A percentile compares a stretch with the other conserved stretches of the same genome.
These are phyloP conservation scores for Torulaspora franciscae DNA, from an alignment of 805 yeast species.

Conservation along the genomic window DNA sequence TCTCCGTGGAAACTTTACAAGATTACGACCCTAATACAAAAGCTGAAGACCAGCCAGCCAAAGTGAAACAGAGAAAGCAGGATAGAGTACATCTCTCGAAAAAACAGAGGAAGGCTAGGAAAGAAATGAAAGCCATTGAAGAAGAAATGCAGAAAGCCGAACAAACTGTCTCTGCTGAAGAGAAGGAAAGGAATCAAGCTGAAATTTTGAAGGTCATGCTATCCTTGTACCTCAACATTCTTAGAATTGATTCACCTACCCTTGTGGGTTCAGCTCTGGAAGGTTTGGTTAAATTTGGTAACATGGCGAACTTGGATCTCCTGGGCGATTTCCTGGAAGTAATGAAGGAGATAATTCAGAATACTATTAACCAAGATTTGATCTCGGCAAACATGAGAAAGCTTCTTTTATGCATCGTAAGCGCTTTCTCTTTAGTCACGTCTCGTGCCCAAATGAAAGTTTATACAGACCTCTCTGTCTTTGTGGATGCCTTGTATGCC, in stretches of 20 bases:
- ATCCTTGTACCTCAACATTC: constrained; percentile 68
- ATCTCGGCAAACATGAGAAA: constrained; percentile 57
- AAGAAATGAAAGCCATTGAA: constrained; percentile 81
- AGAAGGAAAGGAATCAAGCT: constrained; percentile 79
- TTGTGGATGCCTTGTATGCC: constrained; percentile 69
- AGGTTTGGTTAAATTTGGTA: constrained; percentile 86
- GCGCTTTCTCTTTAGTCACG: constrained; percentile 80
- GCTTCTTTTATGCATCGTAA: constrained; percentile 73
- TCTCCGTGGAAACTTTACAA: constrained; percentile 59
- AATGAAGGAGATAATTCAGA: constrained; percentile 70
- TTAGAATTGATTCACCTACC: constrained; percentile 56
- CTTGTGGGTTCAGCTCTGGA: constrained; percentile 85
- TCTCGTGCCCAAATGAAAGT: constrained; percentile 70
- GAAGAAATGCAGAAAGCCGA: constrained; percentile 87
- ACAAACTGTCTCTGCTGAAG: constrained; percentile 78
- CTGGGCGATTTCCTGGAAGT: constrained; percentile 91
- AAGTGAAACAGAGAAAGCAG: constrained; percentile 63
- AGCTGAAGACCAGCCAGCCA: constrained; percentile 42
- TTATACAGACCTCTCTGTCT: constrained; percentile 74
- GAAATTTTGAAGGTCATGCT: constrained; percentile 72
- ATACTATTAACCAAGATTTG: constrained; percentile 44
- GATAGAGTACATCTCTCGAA: constrained; percentile 90
- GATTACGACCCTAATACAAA: constrained; percentile 68
- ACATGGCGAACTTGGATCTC: constrained; percentile 85
- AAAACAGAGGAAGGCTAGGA: constrained; percentile 79